Evolutionary conservation across 495 filamentous ascomycete genomes (phyloP), one percentile per base, ranked within the genome.

Genomic region (Penicillium subrubescens): DNA sequence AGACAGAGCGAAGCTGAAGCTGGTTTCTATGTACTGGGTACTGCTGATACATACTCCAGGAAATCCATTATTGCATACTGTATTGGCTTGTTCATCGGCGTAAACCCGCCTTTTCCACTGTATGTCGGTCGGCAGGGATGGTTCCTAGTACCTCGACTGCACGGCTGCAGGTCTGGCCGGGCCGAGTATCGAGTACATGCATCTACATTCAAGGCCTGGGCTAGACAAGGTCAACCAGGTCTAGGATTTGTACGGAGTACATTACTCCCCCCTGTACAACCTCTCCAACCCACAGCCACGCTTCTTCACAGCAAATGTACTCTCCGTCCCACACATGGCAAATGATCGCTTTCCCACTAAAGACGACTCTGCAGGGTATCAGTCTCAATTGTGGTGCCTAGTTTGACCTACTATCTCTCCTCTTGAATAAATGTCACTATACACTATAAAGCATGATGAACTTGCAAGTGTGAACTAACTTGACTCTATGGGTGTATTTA

Each of bases 251-350:
- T 48, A 25, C 46, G 11, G 10, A 25, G 23, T 14, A 25, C 52
- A 34, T 53, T 8, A 7, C 33, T 54, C 29, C 29, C 7, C 50
- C 51, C 25, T 54, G 27, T 34, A 33, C 14, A 27, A 54, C 51
- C 51, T 54, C 27, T 54, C 51, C 51, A 54, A 54, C 53, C 52
- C 53, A 56, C 53, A 23, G 29, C 53, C 53, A 56, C 31, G 53
- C 53, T 56, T 56, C 53, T 56, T 56, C 53, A 56, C 31, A 52
- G 48, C 48, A 52, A 8, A 56, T 37, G 53, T 31, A 37, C 48
- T 37, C n/a, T 21, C 53, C 53, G 33, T 56, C 53, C 52, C 52
- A 55, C 52, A 56, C 53, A 56, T 56, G 53, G 53, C 53, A 56
- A 56, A 56, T 56, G 53, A 37, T 35, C 33, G 53, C 31, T 25